Conservation (phyloP, 148 eudicot genomes). For the Chenopodium album region DNA sequence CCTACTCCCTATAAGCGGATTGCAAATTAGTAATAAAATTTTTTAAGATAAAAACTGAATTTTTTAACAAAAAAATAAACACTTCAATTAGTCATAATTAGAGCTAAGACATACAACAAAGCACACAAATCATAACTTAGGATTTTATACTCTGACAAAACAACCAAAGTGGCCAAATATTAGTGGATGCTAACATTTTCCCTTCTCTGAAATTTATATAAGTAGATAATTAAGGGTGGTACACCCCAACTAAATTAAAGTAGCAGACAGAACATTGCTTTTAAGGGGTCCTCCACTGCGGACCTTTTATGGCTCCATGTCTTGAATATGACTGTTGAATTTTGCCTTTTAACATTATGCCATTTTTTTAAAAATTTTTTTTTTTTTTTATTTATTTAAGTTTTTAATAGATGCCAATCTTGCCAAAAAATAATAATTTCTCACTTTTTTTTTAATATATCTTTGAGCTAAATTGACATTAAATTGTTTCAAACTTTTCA, state of each 20-base stretch:
- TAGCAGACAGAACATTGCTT: slow-evolving; percentile 36
- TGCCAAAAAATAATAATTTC: neutral
- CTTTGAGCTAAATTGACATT: too few species aligned
- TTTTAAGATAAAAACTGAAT: too few species aligned
- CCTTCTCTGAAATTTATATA: too few species aligned
- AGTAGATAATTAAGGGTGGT: slow-evolving; percentile 1
- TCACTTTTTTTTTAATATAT: too few species aligned
- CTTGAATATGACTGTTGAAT: slow-evolving; percentile 13
- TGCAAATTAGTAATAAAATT: too few species aligned
- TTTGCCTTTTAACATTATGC: neutral
- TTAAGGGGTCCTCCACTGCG: slow-evolving; percentile 26
- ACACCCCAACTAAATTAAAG: slow-evolving; percentile 22
- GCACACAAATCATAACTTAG: neutral
- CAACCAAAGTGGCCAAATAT: neutral
- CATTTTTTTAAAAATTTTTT: neutral
- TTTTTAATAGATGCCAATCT: neutral
- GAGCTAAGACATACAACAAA: neutral
- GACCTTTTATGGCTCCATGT: too few species aligned
- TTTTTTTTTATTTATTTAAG: neutral
- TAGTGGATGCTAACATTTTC: slow-evolving; percentile 8
- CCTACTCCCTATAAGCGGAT: too few species aligned
- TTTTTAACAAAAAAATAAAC: too few species aligned
- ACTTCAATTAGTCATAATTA: neutral
- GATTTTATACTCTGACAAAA: slow-evolving; percentile 2
- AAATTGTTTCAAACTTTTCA: too few species aligned